Base-by-base conservation (phyloP, 2,329 filamentous ascomycete genomes). In the Venturia asperata region DNA sequence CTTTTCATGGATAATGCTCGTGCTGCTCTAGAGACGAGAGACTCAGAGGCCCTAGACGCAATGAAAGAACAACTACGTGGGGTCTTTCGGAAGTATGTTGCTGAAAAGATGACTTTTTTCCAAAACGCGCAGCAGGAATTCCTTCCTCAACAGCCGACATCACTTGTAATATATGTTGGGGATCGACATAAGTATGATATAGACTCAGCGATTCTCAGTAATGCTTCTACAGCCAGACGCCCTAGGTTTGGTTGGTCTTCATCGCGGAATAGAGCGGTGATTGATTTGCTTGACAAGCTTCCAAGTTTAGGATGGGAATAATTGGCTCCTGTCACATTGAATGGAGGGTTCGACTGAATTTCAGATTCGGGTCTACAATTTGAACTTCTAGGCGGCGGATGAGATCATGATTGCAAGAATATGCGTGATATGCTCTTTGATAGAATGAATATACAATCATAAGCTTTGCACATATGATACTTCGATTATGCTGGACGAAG, bases 1-100 rank as follows among this genome's bases (percentile, higher is more conserved):
- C 37, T 15, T 4, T 56, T 56, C 30, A 56, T 56, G 52, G 6
- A 37, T n/a, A 19, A 56, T 37, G 52, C 52, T 11, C 52, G 19
- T n/a, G 30, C 34, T 56, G 52, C 52, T 34, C 52, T 56, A 15
- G 52, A 56, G 52, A 56, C 52, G 27, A 30, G 52, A 7, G 52
- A 56, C 3, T 56, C 52, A 7, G 52, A 56, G 19, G 24, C 13
- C 24, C 27, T 56, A 3, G 52, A 37, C 6, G 27, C 19, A 5
- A 56, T 56, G 52, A 56, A 56, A n/a, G 52, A 10, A 34, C 27
- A 56, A 37, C 13, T 56, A 13, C 52, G 30, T 5, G 52, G 7
- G 15, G 52, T 56, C 13, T 19, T 27, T 56, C 52, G 37, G 52
- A 21, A 56, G n/a, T 37, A 34, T 10, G 30, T 56, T 11, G 30